phyloP scores from a whole-genome alignment of 2,329 filamentous ascomycete species.

The Exserohilum turcica region DNA sequence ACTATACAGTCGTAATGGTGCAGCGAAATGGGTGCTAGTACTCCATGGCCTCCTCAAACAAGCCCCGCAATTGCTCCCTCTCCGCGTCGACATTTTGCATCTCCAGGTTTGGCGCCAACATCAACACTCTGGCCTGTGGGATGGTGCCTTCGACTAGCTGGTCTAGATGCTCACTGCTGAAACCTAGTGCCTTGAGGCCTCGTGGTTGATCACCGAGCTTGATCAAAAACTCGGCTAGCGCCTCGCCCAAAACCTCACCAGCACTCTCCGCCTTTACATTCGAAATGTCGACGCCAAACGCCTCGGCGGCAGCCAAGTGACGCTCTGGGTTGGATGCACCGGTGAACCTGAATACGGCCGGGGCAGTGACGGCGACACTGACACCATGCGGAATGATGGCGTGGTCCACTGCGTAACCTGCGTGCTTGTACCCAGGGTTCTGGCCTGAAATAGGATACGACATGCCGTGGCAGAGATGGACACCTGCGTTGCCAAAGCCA shows the following conservation, averaged over 20 bases:
- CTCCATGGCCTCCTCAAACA: constrained; percentile 57
- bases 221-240: constrained; percentile 78
- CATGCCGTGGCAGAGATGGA: constrained; percentile 91
- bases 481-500: constrained; percentile 95
- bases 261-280: constrained; percentile 89
- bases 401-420: constrained; percentile 76
- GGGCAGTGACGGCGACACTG: constrained; percentile 89
- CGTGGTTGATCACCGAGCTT: constrained; percentile 87
- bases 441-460: constrained; percentile 96
- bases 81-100: constrained; percentile 53
- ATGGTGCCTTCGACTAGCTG: constrained; percentile 90
- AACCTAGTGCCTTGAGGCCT: constrained; percentile 83
- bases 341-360: constrained; percentile 93
- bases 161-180: constrained; percentile 75
- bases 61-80: constrained; percentile 53
- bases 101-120: constrained; percentile 81
- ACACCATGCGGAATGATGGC: constrained; percentile 96
- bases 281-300: constrained; percentile 86
- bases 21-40: constrained; percentile 24
- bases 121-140: constrained; percentile 86
- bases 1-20: background rate
- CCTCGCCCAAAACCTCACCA: constrained; percentile 84
- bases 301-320: constrained; percentile 86
- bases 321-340: constrained; percentile 89
- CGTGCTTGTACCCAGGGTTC: constrained; percentile 87